Evolutionary conservation across 2,329 filamentous ascomycete genomes (phyloP).

Genomic region (Beauveria varroae): DNA sequence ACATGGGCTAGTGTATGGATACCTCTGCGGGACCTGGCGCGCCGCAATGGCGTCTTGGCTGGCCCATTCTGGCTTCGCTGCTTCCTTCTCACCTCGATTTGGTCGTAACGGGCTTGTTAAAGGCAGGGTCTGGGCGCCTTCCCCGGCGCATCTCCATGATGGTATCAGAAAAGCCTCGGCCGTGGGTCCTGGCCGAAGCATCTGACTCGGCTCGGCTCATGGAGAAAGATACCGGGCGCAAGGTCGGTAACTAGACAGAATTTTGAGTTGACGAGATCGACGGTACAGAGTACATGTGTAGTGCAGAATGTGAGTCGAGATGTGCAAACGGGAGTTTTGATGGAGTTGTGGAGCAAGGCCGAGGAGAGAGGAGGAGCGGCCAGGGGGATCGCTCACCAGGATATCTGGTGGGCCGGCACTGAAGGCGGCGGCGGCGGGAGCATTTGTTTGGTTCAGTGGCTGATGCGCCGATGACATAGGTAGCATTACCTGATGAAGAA

Average conservation of each 20-base stretch:
- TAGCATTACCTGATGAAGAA: neutral
- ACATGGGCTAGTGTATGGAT: neutral
- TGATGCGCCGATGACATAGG: neutral
- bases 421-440: neutral
- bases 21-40: neutral
- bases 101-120: neutral
- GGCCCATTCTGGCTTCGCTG: neutral
- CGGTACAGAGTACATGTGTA: neutral
- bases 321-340: neutral
- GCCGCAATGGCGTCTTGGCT: neutral
- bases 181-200: neutral
- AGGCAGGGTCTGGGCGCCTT: neutral
- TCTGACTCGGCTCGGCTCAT: constrained; percentile 5
- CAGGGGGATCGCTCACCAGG: neutral
- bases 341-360: neutral
- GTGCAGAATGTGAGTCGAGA: neutral
- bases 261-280: neutral
- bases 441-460: neutral
- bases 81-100: neutral
- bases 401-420: neutral
- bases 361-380: neutral
- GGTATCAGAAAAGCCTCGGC: neutral
- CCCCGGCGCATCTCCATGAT: neutral
- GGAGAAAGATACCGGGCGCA: neutral
- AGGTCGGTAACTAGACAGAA: neutral